Percentiles rank a stretch among this genome's conserved stretches.
Evolutionary conservation across 2,329 filamentous ascomycete genomes (phyloP).

Genomic region (Leptodontidium sp.): DNA sequence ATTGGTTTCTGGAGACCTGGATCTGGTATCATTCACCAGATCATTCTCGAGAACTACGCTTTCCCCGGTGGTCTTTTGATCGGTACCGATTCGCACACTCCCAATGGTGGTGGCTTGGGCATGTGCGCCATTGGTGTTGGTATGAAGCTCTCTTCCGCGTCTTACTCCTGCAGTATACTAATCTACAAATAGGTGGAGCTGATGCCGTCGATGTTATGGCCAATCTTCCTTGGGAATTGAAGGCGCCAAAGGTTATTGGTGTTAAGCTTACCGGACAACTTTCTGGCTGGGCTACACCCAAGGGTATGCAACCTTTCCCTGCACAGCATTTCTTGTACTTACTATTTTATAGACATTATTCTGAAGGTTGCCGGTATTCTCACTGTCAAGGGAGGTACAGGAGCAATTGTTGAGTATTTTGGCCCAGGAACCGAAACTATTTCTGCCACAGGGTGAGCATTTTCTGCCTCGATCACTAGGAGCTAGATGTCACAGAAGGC

Average conservation of each 20-base stretch:
- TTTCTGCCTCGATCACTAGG: too few relatives aligned
- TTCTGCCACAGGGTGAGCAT: constrained; percentile 71
- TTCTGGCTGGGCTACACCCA: constrained; percentile 90
- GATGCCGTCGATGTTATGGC: constrained; percentile 99
- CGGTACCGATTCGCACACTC: constrained; percentile 97
- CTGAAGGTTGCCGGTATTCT: constrained; percentile 96
- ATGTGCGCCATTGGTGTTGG: constrained; percentile 96
- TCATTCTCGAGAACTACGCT: constrained; percentile 97
- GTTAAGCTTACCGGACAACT: constrained; percentile 91
- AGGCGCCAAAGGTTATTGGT: constrained; percentile 97
- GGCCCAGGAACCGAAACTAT: constrained; percentile 76
- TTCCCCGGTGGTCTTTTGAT: constrained; percentile 99
- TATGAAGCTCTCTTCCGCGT: constrained; percentile 34
- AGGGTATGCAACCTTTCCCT: constrained; percentile 66
- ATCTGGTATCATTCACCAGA: constrained; percentile 99
- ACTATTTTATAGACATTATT: constrained; percentile 77
- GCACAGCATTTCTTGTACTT: background rate
- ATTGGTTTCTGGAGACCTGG: constrained; percentile 99
- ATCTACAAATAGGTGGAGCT: constrained; percentile 72
- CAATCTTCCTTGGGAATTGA: constrained; percentile 95
- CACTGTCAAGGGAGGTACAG: constrained; percentile 97
- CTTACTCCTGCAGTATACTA: background rate
- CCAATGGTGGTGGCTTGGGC: constrained; percentile 95
- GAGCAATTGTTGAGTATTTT: constrained; percentile 81
- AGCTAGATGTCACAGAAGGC: background rate